Evolutionary conservation across 257 asterid genomes (phyloP), one percentile per base, ranked within the genome.

Genomic region (Anisodus tanguticus): DNA sequence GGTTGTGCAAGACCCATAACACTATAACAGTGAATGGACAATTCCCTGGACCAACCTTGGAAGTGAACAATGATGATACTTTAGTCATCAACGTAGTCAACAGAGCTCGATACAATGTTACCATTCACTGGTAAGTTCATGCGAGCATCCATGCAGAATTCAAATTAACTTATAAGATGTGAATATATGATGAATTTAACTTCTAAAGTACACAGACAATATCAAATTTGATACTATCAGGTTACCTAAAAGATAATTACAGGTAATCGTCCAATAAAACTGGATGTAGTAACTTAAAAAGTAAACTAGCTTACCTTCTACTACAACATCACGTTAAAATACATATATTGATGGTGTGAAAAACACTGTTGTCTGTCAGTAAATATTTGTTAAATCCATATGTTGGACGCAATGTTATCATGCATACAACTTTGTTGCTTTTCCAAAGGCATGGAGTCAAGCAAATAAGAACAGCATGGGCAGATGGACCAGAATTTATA

Each of bases 1-100:
- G 98, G 93, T 92, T 94, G 92, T 95, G 97, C 94, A 92, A 90
- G n/a, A 93, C 91, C 80, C 98, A 88, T 81, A 93, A 87, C 85
- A 47, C 83, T 0, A 92, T 92, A 16, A 93, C 98, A 0, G 98
- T 95, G 17, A 95, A 94, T 17, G 98, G 98, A 31, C 91, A 92
- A 93, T 93, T 66, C 64, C 98, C 98, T 0, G 98, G 98, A 12
- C 98, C 98, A 2, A 94, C 97, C 0, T 39, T 94, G 88, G 96
- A 91, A 83, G 97, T 93, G 35, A 91, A 91, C 76, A 89, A 95
- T 64, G 98, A 97, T 8, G 98, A 95, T 87, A 90, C 97, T n/a
- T 88, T 95, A 16, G 98, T 91, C 17, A 86, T 95, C 88, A 89
- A 91, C 11, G 98, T 95, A 8, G 80, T 89, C 17, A 95, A 95